Conservation (phyloP, 177 flowering plant genomes). For the Tripterygium wilfordii region DNA sequence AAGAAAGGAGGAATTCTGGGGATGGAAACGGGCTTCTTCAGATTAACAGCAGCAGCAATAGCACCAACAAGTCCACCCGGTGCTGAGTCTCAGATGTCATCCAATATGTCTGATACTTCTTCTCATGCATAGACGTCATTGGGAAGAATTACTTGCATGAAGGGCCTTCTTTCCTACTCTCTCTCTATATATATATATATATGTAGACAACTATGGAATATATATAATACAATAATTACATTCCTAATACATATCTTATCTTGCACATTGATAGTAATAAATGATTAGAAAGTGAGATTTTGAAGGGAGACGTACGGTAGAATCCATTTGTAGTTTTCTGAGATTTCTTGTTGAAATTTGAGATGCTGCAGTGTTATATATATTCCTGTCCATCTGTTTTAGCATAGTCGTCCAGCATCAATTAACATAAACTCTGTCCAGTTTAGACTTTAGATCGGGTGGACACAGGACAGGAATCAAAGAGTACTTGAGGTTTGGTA, state of each 20-base stretch:
- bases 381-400: slow-evolving; percentile 98
- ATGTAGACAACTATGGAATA: slow-evolving; percentile 14
- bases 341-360: slow-evolving; percentile 67
- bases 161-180: too few relatives aligned
- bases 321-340: slow-evolving; percentile 65
- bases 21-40: slow-evolving; percentile 1
- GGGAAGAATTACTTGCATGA: too few relatives aligned
- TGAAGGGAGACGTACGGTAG: too few relatives aligned
- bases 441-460: too few relatives aligned
- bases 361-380: slow-evolving; percentile 79
- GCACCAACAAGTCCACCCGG: slow-evolving; percentile 10
- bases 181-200: too few relatives aligned
- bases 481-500: too few relatives aligned
- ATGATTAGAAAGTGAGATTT: too few relatives aligned
- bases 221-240: slow-evolving; percentile 16
- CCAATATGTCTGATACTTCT: too few relatives aligned
- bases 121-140: too few relatives aligned
- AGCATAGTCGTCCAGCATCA: too few relatives aligned
- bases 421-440: too few relatives aligned
- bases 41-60: slow-evolving; percentile 5
- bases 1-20: slow-evolving; percentile 1
- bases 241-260: slow-evolving; percentile 22
- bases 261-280: slow-evolving; percentile 4
- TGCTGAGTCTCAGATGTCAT: not conserved
- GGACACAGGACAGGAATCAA: too few relatives aligned